Conservation (phyloP, 805 yeast genomes). For the Yarrowia porcina region DNA sequence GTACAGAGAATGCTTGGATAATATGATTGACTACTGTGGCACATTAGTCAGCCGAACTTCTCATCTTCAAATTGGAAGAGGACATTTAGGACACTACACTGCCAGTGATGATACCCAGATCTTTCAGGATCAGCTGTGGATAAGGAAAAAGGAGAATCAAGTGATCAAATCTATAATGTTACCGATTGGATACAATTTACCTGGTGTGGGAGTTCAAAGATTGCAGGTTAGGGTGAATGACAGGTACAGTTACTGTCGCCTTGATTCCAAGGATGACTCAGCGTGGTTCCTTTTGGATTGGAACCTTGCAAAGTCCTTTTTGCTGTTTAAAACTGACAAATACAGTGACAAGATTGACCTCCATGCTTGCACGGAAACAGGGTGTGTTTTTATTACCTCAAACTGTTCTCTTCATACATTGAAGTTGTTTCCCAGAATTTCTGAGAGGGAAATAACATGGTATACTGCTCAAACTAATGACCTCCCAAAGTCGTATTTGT, state of each 20-base stretch:
- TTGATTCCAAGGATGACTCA: slow-evolving; percentile 1
- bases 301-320: not conserved
- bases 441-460: not conserved
- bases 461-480: not conserved
- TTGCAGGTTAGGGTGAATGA: not conserved
- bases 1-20: not conserved
- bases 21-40: not conserved
- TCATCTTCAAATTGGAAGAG: not conserved
- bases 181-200: not conserved
- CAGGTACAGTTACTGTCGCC: not conserved
- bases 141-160: not conserved
- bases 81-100: not conserved
- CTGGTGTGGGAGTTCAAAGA: not conserved
- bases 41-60: not conserved
- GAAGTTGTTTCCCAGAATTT: not conserved
- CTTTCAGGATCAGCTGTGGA: slow-evolving; percentile 16
- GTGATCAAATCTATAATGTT: not conserved
- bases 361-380: not conserved
- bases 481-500: not conserved
- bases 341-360: slow-evolving; percentile 13
- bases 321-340: slow-evolving; percentile 2
- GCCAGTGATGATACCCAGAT: not conserved
- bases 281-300: slow-evolving; percentile 19
- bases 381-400: not conserved
- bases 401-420: not conserved